Evolutionary conservation across 257 asterid species (phyloP).

Genomic region (Solanum sparsipilum): DNA sequence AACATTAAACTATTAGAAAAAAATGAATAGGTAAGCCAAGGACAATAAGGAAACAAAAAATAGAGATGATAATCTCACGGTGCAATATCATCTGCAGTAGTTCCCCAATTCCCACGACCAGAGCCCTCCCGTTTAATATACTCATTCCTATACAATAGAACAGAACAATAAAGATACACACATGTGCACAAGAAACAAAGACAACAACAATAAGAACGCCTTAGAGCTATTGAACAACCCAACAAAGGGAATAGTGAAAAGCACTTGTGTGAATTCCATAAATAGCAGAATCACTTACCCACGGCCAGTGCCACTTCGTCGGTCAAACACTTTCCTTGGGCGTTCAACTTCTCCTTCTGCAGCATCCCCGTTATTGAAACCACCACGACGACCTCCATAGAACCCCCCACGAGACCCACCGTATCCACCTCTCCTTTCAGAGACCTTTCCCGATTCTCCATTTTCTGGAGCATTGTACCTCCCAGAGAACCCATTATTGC

Average conservation of each 20-base stretch:
- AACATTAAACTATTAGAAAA: neutral
- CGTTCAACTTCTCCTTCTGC: conserved; percentile 15
- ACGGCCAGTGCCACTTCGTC: conserved; percentile 35
- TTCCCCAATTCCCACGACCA: conserved; percentile 76
- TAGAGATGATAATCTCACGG: conserved; percentile 22
- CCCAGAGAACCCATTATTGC: conserved; percentile 19
- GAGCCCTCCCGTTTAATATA: conserved; percentile 53
- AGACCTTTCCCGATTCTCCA: conserved; percentile 13
- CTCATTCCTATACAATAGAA: conserved; percentile 20
- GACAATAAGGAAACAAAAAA: neutral
- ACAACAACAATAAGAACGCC: neutral
- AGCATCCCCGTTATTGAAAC: conserved; percentile 17
- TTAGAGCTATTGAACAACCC: no score
- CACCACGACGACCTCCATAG: conserved; percentile 28
- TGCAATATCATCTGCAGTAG: conserved; percentile 36
- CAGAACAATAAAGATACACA: neutral
- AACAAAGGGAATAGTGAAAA: neutral
- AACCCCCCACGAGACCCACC: conserved; percentile 26
- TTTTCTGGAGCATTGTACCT: conserved; percentile 14
- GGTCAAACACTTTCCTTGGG: conserved; percentile 20
- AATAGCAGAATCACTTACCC: conserved; percentile 16
- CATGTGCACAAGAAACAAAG: neutral
- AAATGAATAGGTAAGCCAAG: neutral
- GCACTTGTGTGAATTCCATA: neutral
- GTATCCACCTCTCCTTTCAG: conserved; percentile 20